Base-by-base conservation (phyloP, 2,329 filamentous ascomycete species). In the Leptographium procerum region DNA sequence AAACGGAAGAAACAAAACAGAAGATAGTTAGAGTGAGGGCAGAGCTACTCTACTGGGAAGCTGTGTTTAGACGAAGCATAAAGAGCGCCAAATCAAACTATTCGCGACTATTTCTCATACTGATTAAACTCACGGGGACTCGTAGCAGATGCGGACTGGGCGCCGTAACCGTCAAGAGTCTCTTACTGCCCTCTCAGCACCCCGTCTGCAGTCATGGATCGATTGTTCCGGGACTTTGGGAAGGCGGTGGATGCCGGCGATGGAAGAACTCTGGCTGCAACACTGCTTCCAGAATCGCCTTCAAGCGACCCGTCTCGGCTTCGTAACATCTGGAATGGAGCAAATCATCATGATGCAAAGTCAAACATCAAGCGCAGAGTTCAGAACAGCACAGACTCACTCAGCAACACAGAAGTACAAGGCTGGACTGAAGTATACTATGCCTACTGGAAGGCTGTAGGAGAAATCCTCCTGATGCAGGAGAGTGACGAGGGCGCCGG, bases 391-490 rank as follows among this genome's bases (percentile, higher is more conserved):
- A 79, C 78, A 58, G 73, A 76, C 29, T 71, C 75, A 56, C 69
- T 90, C 28, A 74, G 78, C n/a, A 78, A 82, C 47, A 80, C 85
- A 47, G 89, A 96, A 73, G 76, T 83, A 28, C 81, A 79, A 59
- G 86, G 85, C n/a, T 99, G 94, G 94, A 77, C 86, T 0, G 91
- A 96, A 45, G 84, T 97, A 33, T 95, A 91, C 68, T 76, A 80
- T 40, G 78, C 83, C 24, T 96, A 91, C 68, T 96, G 91, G 90
- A 90, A 87, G 66, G 88, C 89, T 28, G 73, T 88, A 45, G 85
- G 84, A 34, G 85, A 89, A 65, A 80, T 96, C 31, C 72, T 94
- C 56, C 80, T 80, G 16, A 81, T 82, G 13, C 81, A 88, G 60
- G 81, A 84, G 60, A 14, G 52, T 9, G 57, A 52, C 7, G 47